phyloP scores from a whole-genome alignment of 2,329 filamentous ascomycete genomes.

The Gremmenia infestans region DNA sequence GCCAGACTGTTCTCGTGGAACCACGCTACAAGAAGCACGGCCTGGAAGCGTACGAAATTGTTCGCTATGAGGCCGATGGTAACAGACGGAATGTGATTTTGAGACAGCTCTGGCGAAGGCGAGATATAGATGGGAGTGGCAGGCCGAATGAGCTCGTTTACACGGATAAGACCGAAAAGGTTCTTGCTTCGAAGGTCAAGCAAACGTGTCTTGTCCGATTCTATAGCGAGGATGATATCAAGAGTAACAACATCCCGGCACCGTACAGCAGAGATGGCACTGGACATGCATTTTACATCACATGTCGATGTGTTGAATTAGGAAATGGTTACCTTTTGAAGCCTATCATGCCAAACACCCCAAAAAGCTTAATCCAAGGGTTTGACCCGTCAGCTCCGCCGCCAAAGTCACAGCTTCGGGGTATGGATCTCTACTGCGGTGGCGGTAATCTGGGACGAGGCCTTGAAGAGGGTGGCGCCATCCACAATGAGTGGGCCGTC shows the following conservation, averaged over 20 bases:
- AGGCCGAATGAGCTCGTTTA: slow-evolving; percentile 49
- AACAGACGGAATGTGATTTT: slow-evolving; percentile 37
- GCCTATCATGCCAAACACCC: slow-evolving; percentile 34
- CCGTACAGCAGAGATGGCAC: slow-evolving; percentile 64
- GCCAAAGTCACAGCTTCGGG: slow-evolving; percentile 42
- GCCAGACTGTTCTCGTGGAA: slow-evolving; percentile 51
- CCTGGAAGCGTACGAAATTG: slow-evolving; percentile 58
- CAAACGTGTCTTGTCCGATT: slow-evolving; percentile 56
- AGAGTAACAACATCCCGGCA: slow-evolving; percentile 40
- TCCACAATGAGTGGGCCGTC: slow-evolving; percentile 62
- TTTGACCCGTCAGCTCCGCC: slow-evolving; percentile 40
- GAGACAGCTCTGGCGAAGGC: slow-evolving; percentile 49
- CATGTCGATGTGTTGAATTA: slow-evolving; percentile 33
- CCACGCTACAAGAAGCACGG: slow-evolving; percentile 38
- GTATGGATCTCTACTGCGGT: slow-evolving; percentile 72
- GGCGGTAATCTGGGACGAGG: slow-evolving; percentile 74
- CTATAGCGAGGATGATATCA: slow-evolving; percentile 38
- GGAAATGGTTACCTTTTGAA: slow-evolving; percentile 24
- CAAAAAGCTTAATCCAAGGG: slow-evolving; percentile 46
- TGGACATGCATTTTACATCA: slow-evolving; percentile 63
- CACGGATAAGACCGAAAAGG: slow-evolving; percentile 39
- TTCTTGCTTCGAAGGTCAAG: slow-evolving; percentile 40
- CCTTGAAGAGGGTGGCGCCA: slow-evolving; percentile 63
- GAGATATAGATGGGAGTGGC: slow-evolving; percentile 32
- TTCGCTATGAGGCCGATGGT: slow-evolving; percentile 32